Conservation (phyloP, 345 rosid genomes). For the Hypericum androsaemum region DNA sequence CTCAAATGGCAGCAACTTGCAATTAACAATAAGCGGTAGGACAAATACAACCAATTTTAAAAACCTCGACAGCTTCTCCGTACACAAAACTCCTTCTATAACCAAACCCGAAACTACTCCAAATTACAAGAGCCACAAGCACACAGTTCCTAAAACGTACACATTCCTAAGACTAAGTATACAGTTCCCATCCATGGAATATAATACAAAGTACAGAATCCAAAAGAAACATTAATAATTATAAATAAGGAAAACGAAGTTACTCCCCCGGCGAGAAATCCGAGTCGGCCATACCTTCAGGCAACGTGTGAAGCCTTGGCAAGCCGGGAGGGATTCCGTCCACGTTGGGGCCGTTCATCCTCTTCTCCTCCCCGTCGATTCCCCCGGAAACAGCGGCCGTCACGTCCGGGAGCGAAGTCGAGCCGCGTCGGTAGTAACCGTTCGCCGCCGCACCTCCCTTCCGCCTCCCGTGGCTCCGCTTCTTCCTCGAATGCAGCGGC, state of each 20-base stretch:
- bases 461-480: constrained; percentile 34
- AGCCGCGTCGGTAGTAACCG: constrained; percentile 45
- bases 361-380: constrained; percentile 43
- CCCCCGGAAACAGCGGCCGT: constrained; percentile 42
- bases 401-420: constrained; percentile 77
- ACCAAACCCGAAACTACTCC: too few relatives aligned
- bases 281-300: constrained; percentile 54
- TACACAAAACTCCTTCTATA: too few relatives aligned
- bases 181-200: too few relatives aligned
- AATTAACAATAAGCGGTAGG: too few relatives aligned
- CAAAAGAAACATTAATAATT: too few relatives aligned
- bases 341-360: constrained; percentile 48
- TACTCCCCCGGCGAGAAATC: constrained; percentile 19
- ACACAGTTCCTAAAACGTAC: too few relatives aligned
- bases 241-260: constrained; percentile 1
- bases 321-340: constrained; percentile 78
- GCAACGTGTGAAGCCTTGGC: constrained; percentile 69
- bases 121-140: too few relatives aligned
- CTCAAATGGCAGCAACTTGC: too few relatives aligned
- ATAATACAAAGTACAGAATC: too few relatives aligned
- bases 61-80: too few relatives aligned
- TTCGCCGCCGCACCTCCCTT: constrained; percentile 30
- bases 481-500: constrained; percentile 33
- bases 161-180: too few relatives aligned
- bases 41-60: too few relatives aligned